Percentiles rank a stretch among this genome's conserved stretches.
These are phyloP conservation scores for Podospora conica DNA, from an alignment of 495 filamentous ascomycete genomes.

Conservation along the genomic window DNA sequence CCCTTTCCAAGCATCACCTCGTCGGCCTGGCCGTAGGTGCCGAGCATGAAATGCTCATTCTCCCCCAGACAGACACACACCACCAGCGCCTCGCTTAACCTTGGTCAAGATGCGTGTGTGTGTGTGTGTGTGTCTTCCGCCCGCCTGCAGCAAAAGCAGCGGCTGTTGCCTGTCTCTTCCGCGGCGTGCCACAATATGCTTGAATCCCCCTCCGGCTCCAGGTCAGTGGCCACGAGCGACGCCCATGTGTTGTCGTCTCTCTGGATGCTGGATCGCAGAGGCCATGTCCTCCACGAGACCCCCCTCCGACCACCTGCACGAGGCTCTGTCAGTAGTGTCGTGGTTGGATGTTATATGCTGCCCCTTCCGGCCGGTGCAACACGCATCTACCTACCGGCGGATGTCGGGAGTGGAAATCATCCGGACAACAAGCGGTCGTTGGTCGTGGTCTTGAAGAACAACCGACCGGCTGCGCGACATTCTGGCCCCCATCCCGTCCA, in stretches of 20 bases:
- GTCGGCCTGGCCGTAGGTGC: background rate
- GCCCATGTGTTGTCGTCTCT: background rate
- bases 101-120: background rate
- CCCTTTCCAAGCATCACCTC: background rate
- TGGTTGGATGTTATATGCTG: background rate
- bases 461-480: background rate
- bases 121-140: background rate
- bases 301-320: background rate
- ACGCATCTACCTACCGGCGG: background rate
- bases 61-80: background rate
- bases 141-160: background rate
- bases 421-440: background rate
- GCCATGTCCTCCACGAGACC: no score
- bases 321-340: background rate
- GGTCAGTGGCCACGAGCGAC: background rate
- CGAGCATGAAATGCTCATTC: background rate
- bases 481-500: slow-evolving; percentile 6
- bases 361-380: background rate
- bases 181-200: slow-evolving; percentile 5
- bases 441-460: background rate
- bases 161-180: slow-evolving; percentile 10
- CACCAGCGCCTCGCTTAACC: background rate
- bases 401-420: slow-evolving; percentile 6
- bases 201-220: background rate
- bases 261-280: background rate